Evolutionary conservation across 352 stramenopile genomes (phyloP).

Genomic region (Pseudoperonospora humuli): DNA sequence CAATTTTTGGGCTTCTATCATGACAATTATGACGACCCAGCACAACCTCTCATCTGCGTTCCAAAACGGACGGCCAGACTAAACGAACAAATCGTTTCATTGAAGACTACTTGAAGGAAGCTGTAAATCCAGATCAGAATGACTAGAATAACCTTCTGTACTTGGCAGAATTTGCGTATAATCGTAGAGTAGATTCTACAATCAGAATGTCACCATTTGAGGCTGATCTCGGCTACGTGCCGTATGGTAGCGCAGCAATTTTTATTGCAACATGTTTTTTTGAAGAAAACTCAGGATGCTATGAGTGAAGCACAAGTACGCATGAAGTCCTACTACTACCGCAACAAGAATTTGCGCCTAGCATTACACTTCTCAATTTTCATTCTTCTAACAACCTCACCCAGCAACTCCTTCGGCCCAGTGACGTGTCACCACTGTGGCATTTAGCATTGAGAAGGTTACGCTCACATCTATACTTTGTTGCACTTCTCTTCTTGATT

Average conservation of each 20-base stretch:
- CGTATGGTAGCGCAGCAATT: slow-evolving; percentile 1
- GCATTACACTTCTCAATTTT: too few species aligned
- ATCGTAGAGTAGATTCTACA: background rate
- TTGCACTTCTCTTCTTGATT: too few species aligned
- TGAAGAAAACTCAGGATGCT: background rate
- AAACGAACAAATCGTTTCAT: background rate
- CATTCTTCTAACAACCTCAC: too few species aligned
- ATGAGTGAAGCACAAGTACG: slow-evolving; percentile 1
- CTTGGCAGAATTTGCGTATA: slow-evolving; percentile 16
- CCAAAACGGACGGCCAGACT: background rate
- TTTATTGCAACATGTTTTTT: too few species aligned
- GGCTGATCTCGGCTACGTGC: slow-evolving; percentile 9
- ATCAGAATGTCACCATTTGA: slow-evolving; percentile 11
- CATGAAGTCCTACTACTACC: background rate
- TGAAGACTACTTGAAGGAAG: background rate
- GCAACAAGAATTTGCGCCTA: slow-evolving; percentile 1
- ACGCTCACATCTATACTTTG: too few species aligned
- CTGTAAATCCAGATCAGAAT: slow-evolving; percentile 4
- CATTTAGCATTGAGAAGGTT: too few species aligned
- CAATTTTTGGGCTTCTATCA: slow-evolving; percentile 3
- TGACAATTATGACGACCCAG: background rate
- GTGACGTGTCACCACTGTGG: too few species aligned
- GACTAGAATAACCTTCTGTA: slow-evolving; percentile 4
- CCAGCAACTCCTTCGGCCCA: too few species aligned
- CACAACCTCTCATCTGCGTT: background rate